Evolutionary conservation across 2,329 filamentous ascomycete species (phyloP).

Genomic region (Dactylellina drechsleri): DNA sequence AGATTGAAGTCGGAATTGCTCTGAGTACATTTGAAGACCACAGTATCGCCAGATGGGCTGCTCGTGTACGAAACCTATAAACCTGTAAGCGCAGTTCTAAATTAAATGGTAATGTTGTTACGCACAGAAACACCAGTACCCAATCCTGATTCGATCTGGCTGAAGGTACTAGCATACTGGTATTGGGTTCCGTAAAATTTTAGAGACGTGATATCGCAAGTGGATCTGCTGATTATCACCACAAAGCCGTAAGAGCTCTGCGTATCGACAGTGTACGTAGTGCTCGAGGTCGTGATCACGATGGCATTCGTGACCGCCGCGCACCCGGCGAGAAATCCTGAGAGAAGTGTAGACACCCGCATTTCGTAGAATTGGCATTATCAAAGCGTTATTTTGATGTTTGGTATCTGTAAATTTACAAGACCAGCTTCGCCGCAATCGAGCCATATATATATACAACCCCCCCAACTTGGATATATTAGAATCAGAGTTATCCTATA

Average conservation of each 20-base stretch:
- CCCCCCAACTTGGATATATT: no score
- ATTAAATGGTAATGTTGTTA: not conserved
- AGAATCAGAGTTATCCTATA: no score
- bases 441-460: not conserved
- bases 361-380: no score
- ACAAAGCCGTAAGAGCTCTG: conserved; percentile 28
- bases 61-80: conserved; percentile 18
- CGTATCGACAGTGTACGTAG: conserved; percentile 20
- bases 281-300: conserved; percentile 11
- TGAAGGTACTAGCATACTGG: conserved; percentile 67
- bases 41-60: conserved; percentile 62
- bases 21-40: conserved; percentile 71
- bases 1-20: conserved; percentile 63
- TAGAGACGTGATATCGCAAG: conserved; percentile 73
- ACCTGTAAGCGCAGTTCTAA: not conserved
- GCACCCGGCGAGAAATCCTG: conserved; percentile 2
- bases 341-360: no score
- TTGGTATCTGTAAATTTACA: no score
- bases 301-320: conserved; percentile 24
- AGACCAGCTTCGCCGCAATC: no score
- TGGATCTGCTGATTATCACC: conserved; percentile 63
- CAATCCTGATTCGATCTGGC: conserved; percentile 70
- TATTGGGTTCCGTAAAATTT: conserved; percentile 70
- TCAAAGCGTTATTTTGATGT: no score
- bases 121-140: conserved; percentile 68